These are phyloP conservation scores for Porpolomopsis calyptriformis DNA, from an alignment of 768 basidiomycete species.

Conservation along the genomic window DNA sequence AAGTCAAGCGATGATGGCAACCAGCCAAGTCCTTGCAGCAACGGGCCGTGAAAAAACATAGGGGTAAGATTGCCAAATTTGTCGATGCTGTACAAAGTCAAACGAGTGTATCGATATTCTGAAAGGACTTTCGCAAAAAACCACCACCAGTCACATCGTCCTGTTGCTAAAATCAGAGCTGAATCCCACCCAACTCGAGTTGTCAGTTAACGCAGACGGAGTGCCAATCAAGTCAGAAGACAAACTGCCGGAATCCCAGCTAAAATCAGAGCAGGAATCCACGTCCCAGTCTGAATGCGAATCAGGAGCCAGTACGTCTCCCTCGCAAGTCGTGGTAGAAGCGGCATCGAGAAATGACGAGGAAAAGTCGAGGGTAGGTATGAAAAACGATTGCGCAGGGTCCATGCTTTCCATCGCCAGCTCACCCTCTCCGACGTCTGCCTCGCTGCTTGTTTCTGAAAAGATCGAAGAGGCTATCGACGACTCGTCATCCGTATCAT, in stretches of 20 bases:
- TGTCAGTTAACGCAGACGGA: neutral
- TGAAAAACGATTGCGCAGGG: slow-evolving; percentile 55
- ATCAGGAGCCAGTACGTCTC: neutral
- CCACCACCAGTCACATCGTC: neutral
- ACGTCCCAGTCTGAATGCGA: neutral
- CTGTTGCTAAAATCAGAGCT: slow-evolving; percentile 4
- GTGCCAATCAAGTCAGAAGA: neutral
- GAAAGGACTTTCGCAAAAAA: no score
- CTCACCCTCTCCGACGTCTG: slow-evolving; percentile 8
- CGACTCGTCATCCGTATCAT: slow-evolving; percentile 24
- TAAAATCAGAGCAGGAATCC: neutral
- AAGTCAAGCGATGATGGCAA: no score
- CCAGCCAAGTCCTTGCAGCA: no score
- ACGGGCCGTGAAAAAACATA: no score
- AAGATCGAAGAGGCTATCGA: slow-evolving; percentile 24
- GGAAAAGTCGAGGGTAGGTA: slow-evolving; percentile 72
- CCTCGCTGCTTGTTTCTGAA: slow-evolving; percentile 19
- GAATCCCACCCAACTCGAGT: slow-evolving; percentile 3
- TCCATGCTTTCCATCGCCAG: slow-evolving; percentile 27
- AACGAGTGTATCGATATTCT: no score
- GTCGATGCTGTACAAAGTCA: neutral
- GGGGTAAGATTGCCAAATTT: no score
- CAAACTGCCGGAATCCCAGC: neutral
- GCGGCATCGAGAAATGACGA: slow-evolving; percentile 29
- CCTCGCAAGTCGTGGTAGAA: neutral